These are phyloP conservation scores for Cercophora samala DNA, from an alignment of 495 filamentous ascomycete species.

Conservation along the genomic window DNA sequence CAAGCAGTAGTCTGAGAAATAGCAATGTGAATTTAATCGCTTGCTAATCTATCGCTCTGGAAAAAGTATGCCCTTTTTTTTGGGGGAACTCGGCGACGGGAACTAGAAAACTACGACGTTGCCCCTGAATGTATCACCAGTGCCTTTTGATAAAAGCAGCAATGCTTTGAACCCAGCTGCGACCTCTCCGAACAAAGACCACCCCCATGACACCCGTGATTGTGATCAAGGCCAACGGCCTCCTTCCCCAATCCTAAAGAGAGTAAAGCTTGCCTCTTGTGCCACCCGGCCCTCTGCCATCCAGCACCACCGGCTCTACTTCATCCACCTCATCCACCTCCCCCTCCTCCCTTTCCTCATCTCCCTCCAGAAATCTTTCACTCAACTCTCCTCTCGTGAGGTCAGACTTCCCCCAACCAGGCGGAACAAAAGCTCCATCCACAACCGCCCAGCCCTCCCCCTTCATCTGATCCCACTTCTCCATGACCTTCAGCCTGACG, in stretches of 20 bases:
- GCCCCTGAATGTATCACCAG: background rate
- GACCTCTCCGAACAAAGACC: background rate
- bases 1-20: background rate
- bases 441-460: slow-evolving; percentile 58
- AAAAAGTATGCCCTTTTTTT: background rate
- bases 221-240: background rate
- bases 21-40: background rate
- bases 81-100: too few relatives aligned
- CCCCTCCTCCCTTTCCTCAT: background rate
- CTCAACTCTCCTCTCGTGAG: slow-evolving; percentile 11
- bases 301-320: background rate
- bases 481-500: slow-evolving; percentile 61
- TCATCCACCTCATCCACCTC: background rate
- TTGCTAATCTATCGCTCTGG: background rate
- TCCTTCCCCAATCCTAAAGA: background rate
- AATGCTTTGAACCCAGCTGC: background rate
- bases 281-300: background rate
- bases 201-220: too few relatives aligned
- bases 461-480: slow-evolving; percentile 63
- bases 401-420: slow-evolving; percentile 23
- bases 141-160: background rate
- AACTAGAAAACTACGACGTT: too few relatives aligned
- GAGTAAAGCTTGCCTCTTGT: background rate
- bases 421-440: slow-evolving; percentile 51
- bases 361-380: slow-evolving; percentile 23